A percentile compares a stretch with the other conserved stretches of the same genome.
phyloP scores from a whole-genome alignment of 306 rosid species.

The Fragaria iinumae region DNA sequence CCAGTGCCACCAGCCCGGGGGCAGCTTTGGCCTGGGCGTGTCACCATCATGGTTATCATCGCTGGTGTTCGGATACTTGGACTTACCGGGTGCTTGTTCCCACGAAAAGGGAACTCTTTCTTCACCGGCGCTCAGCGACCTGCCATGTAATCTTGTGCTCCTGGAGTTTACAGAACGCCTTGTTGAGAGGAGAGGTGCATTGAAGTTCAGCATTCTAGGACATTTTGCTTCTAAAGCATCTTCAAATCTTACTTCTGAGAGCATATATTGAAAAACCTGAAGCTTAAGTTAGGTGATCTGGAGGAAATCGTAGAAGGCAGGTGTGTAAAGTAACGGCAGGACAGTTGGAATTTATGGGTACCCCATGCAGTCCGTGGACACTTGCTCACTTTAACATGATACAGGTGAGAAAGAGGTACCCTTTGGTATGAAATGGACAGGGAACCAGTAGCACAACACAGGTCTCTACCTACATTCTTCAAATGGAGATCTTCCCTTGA shows the following conservation, averaged over 20 bases:
- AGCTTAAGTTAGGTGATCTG: constrained; percentile 18
- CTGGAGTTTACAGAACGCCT: constrained; percentile 36
- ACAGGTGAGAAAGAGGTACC: constrained; percentile 37
- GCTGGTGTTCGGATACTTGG: constrained; percentile 35
- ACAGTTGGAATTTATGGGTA: constrained; percentile 42
- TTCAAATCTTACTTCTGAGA: constrained; percentile 26
- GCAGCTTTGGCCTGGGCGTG: constrained; percentile 56
- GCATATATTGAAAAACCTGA: background rate
- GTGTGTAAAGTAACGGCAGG: constrained; percentile 39
- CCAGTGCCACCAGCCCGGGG: constrained; percentile 55
- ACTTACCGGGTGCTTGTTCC: constrained; percentile 77
- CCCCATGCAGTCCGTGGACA: constrained; percentile 52
- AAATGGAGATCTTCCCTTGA: background rate
- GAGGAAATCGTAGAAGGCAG: constrained; percentile 24
- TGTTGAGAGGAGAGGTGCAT: constrained; percentile 67
- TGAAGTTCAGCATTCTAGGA: constrained; percentile 64
- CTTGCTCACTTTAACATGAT: constrained; percentile 40
- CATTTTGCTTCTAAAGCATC: constrained; percentile 27
- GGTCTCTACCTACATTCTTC: constrained; percentile 3
- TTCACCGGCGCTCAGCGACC: constrained; percentile 24
- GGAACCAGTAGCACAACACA: constrained; percentile 10
- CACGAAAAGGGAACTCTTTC: constrained; percentile 79
- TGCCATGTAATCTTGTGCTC: constrained; percentile 8
- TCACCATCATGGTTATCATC: background rate
- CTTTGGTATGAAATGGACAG: constrained; percentile 24